Conservation (phyloP, 495 filamentous ascomycete genomes). For the Daldinia decipiens region DNA sequence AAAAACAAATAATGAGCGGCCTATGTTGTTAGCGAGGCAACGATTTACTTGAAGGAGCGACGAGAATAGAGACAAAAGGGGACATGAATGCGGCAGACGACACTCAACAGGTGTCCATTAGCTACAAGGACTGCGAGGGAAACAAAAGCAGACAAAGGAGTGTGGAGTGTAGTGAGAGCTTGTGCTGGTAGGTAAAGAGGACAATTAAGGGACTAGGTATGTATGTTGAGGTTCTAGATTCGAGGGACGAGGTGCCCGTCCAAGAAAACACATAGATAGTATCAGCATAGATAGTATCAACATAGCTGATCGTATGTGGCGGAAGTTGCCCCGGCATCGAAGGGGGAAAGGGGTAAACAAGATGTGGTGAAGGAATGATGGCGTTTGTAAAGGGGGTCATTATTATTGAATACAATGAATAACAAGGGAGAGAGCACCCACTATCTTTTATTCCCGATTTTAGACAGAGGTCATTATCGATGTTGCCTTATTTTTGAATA, state of each 20-base stretch:
- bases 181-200: slow-evolving; percentile 18
- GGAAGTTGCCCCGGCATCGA: slow-evolving; percentile 37
- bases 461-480: neutral
- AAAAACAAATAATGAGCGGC: slow-evolving; percentile 32
- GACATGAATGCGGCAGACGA: slow-evolving; percentile 28
- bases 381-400: slow-evolving; percentile 34
- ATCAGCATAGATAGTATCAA: no score
- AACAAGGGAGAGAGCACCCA: slow-evolving; percentile 26
- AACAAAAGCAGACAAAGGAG: slow-evolving; percentile 38
- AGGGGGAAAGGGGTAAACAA: slow-evolving; percentile 25
- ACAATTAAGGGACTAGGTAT: slow-evolving; percentile 20
- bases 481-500: neutral
- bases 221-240: slow-evolving; percentile 29
- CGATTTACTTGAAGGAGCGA: slow-evolving; percentile 28
- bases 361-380: slow-evolving; percentile 45
- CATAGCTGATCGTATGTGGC: slow-evolving; percentile 6
- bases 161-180: slow-evolving; percentile 21
- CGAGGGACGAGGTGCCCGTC: slow-evolving; percentile 4
- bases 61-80: slow-evolving; percentile 29
- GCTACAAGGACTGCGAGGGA: slow-evolving; percentile 11
- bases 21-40: slow-evolving; percentile 32
- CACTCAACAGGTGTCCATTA: slow-evolving; percentile 32
- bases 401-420: slow-evolving; percentile 22
- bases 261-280: slow-evolving; percentile 20
- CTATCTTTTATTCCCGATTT: neutral